Evolutionary conservation across 2,329 filamentous ascomycete species (phyloP).

Genomic region (Biscogniauxia sp.): DNA sequence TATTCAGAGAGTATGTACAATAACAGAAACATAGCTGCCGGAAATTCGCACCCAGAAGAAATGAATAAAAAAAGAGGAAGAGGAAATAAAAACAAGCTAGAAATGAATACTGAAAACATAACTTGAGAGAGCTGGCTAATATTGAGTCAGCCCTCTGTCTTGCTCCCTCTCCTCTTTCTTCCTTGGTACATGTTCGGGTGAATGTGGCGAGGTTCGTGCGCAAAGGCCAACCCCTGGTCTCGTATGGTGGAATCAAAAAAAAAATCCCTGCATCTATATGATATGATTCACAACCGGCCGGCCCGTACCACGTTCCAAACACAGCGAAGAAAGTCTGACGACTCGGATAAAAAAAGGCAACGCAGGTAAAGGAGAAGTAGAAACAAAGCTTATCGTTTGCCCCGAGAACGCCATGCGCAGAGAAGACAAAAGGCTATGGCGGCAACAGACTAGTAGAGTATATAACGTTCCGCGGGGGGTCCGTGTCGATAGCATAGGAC

Average conservation of each 20-base stretch:
- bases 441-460: neutral
- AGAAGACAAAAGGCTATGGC: conserved; percentile 12
- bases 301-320: neutral
- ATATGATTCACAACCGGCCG: neutral
- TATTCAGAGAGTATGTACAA: neutral
- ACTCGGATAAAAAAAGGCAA: conserved; percentile 6
- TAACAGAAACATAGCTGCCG: neutral
- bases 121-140: too few relatives aligned
- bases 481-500: neutral
- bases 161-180: neutral
- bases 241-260: too few relatives aligned
- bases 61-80: neutral
- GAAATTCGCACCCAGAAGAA: neutral
- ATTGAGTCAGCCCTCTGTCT: neutral
- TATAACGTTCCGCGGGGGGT: neutral
- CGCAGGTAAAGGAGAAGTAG: neutral
- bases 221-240: neutral
- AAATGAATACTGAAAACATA: neutral
- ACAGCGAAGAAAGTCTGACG: neutral
- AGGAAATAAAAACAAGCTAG: neutral
- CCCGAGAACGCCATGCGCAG: conserved; percentile 24
- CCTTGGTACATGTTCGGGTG: neutral
- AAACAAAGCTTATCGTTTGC: conserved; percentile 13
- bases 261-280: neutral
- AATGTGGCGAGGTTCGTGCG: neutral